These are phyloP conservation scores for Fusarium compactum DNA, from an alignment of 2,329 filamentous ascomycete species.

Conservation along the genomic window DNA sequence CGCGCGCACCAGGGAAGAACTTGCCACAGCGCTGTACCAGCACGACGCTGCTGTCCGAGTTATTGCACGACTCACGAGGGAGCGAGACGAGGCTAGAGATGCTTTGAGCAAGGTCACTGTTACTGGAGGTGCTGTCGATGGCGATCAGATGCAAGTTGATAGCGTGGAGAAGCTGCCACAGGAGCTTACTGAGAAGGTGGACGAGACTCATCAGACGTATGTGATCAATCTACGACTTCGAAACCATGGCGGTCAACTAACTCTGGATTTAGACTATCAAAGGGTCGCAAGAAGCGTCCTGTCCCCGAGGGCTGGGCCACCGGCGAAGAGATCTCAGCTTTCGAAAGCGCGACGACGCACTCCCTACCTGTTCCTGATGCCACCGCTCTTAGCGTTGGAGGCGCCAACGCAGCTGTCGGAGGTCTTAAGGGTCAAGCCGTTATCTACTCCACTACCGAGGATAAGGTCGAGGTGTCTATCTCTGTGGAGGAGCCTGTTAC, in stretches of 20 bases:
- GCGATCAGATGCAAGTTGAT: conserved; percentile 95
- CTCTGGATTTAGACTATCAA: conserved; percentile 74
- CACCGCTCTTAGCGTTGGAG: conserved; percentile 63
- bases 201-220: conserved; percentile 83
- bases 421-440: conserved; percentile 80
- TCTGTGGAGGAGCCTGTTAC: conserved; percentile 77
- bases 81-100: conserved; percentile 92
- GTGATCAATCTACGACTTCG: conserved; percentile 50
- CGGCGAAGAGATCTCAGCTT: conserved; percentile 72
- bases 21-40: conserved; percentile 94
- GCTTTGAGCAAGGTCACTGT: conserved; percentile 88
- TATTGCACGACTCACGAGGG: conserved; percentile 89
- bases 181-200: conserved; percentile 77
- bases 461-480: conserved; percentile 75
- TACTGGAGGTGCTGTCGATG: conserved; percentile 66
- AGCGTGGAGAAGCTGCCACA: conserved; percentile 77
- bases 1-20: conserved; percentile 89
- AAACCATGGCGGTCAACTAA: conserved; percentile 15
- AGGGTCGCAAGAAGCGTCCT: conserved; percentile 88
- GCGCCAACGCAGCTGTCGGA: conserved; percentile 77
- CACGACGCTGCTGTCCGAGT: conserved; percentile 97
- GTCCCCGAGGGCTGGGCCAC: conserved; percentile 88
- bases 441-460: conserved; percentile 78
- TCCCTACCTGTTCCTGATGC: conserved; percentile 62
- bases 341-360: conserved; percentile 60